Conservation (phyloP, 768 basidiomycete genomes). For the Boletus sensibilis region DNA sequence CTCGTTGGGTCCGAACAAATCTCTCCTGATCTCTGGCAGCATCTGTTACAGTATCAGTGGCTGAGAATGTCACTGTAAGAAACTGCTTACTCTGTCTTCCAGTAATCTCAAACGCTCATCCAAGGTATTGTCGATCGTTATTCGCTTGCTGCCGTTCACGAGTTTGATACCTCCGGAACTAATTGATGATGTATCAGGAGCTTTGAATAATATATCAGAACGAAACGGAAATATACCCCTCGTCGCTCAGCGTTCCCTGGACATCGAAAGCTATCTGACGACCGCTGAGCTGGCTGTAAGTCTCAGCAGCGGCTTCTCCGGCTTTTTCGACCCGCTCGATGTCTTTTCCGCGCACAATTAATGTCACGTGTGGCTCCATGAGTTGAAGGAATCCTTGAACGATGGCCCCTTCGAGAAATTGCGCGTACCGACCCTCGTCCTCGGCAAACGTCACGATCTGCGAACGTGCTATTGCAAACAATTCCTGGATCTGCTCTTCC, state of each 20-base stretch:
- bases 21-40: conserved; percentile 90
- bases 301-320: conserved; percentile 55
- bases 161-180: conserved; percentile 89
- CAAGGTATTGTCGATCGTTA: conserved; percentile 91
- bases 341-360: conserved; percentile 72
- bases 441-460: conserved; percentile 60
- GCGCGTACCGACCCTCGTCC: conserved; percentile 67
- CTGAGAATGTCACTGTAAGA: not conserved
- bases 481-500: conserved; percentile 88
- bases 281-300: conserved; percentile 80
- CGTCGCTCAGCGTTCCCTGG: conserved; percentile 59
- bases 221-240: conserved; percentile 49
- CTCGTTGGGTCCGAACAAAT: conserved; percentile 85
- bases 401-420: conserved; percentile 82
- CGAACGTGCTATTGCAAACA: conserved; percentile 73
- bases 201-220: not conserved
- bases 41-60: conserved; percentile 54
- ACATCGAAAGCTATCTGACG: conserved; percentile 57
- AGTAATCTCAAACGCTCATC: conserved; percentile 87
- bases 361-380: conserved; percentile 68
- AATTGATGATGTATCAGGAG: not conserved
- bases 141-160: conserved; percentile 66
- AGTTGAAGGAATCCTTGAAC: conserved; percentile 83
- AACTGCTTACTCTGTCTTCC: conserved; percentile 74
- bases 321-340: conserved; percentile 59